These are phyloP conservation scores for Sporothrix curviconia DNA, from an alignment of 2,329 filamentous ascomycete genomes.

Conservation along the genomic window DNA sequence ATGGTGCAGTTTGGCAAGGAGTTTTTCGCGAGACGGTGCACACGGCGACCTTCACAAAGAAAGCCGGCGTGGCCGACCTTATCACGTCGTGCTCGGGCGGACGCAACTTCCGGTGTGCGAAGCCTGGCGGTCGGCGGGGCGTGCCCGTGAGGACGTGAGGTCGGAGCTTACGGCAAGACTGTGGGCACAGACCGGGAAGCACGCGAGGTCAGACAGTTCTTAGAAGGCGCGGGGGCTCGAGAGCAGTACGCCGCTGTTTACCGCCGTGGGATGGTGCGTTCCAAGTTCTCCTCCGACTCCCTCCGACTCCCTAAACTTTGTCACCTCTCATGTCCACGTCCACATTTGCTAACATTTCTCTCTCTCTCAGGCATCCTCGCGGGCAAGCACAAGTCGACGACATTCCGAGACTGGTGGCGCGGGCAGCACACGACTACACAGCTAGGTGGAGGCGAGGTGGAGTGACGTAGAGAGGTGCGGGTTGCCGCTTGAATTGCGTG, in stretches of 20 bases:
- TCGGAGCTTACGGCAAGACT: conserved; percentile 91
- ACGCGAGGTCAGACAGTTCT: conserved; percentile 81
- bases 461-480: neutral
- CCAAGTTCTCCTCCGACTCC: too few species aligned
- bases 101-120: conserved; percentile 90
- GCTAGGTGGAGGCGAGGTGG: neutral
- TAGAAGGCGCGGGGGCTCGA: conserved; percentile 73
- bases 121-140: conserved; percentile 71
- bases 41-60: conserved; percentile 88
- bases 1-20: conserved; percentile 94
- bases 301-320: too few species aligned
- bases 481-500: neutral
- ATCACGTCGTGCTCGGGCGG: conserved; percentile 92
- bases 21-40: conserved; percentile 81
- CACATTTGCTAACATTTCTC: neutral
- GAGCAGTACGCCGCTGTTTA: conserved; percentile 85
- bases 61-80: conserved; percentile 87
- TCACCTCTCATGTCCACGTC: too few species aligned
- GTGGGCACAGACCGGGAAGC: conserved; percentile 86
- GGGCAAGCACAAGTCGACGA: conserved; percentile 70
- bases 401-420: conserved; percentile 61
- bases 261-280: conserved; percentile 63
- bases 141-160: conserved; percentile 86
- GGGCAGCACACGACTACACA: conserved; percentile 15
- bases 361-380: conserved; percentile 55